Conservation (phyloP, 176 grass and related monocot genomes). For the Pharus latifolius region DNA sequence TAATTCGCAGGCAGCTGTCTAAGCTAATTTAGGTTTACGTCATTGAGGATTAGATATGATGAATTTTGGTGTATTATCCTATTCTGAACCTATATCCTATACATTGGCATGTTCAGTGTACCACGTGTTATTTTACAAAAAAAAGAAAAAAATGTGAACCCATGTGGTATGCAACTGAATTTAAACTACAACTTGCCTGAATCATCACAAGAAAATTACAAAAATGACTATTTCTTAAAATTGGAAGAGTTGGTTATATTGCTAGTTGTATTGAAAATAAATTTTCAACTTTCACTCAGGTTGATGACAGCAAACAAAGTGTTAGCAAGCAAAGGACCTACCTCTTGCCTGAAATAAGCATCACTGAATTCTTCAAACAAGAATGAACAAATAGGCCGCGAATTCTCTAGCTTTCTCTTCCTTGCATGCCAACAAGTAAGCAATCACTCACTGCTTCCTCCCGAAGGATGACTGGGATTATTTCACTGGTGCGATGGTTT, state of each 20-base stretch:
- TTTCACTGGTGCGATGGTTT: conserved; percentile 13
- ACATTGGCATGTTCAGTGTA: no score
- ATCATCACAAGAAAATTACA: neutral
- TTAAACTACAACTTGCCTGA: no score
- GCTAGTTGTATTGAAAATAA: neutral
- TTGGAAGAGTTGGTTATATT: neutral
- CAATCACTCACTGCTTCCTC: conserved; percentile 44
- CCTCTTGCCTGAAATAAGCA: conserved; percentile 73
- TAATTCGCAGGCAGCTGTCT: neutral
- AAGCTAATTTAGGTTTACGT: neutral
- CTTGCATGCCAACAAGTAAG: conserved; percentile 75
- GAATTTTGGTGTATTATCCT: neutral
- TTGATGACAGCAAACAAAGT: neutral
- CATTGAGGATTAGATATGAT: neutral
- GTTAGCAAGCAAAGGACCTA: conserved; percentile 14
- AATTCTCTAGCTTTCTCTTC: conserved; percentile 77
- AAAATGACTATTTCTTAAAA: neutral
- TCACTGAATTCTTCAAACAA: conserved; percentile 81
- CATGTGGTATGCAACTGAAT: neutral
- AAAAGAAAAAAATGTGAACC: neutral
- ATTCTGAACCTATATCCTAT: neutral
- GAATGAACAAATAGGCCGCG: conserved; percentile 59
- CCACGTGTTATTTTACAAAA: neutral
- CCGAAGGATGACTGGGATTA: conserved; percentile 36
- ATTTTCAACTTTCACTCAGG: neutral